Evolutionary conservation across 2,329 filamentous ascomycete genomes (phyloP), one percentile per base, ranked within the genome.

Genomic region (Penicillium polonicum): DNA sequence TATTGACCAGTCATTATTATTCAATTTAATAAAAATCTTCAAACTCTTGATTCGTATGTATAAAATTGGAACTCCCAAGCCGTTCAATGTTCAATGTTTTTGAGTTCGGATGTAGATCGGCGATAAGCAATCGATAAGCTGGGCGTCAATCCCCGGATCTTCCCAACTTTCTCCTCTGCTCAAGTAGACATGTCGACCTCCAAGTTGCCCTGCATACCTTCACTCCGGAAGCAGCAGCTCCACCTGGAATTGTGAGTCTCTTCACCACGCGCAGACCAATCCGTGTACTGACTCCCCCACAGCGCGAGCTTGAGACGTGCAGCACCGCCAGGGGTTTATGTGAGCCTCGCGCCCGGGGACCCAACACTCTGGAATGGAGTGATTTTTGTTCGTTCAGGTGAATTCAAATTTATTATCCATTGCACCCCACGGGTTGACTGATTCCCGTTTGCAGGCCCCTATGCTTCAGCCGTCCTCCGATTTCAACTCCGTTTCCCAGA

Each of bases 401-500:
- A 64, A 63, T 52, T 33, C 4, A 5, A 36, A 55, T 19, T 3
- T 12, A 10, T 35, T 6, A n/a, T 21, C 13, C 10, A 33, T 12
- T 33, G 12, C 5, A 1, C 3, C 3, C 27, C 10, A 27, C 2
- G n/a, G 13, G 10, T 3, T 5, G 29, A 33, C 41, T 52, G 15
- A 52, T 23, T 13, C 13, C 15, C 1, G n/a, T 45, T 45, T 46
- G 49, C 38, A 96, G 93, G 93, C 44, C 93, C 94, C 19, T 99
- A 97, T 77, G 84, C 90, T 21, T 88, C 90, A 58, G 90, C 92
- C 46, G 85, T 97, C 67, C 83, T 97, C 61, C 89, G 92, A 68
- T 96, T 97, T 76, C 88, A 94, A 65, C 89, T 97, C 63, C 88
- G 88, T 25, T 97, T 97, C 68, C 90, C 92, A 36, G 82, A 88